Percentiles rank a stretch among this genome's conserved stretches.
Conservation (phyloP, 2,329 filamentous ascomycete species). For the Botrytis elliptica region DNA sequence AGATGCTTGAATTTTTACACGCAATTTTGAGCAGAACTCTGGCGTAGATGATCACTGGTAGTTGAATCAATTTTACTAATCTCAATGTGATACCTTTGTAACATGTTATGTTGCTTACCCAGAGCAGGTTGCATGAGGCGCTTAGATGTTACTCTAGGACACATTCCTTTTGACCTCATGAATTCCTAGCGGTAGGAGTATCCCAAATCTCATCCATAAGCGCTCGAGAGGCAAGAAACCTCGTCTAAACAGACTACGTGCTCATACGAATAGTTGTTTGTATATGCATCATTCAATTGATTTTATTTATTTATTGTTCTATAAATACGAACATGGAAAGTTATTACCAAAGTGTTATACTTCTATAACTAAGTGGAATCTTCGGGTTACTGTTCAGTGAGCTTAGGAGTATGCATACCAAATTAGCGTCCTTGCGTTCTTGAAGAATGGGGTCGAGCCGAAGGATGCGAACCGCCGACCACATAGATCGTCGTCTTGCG, state of each 20-base stretch:
- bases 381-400: background rate
- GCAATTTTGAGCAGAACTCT: background rate
- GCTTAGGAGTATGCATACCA: no score
- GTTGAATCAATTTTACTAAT: background rate
- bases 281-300: background rate
- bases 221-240: background rate
- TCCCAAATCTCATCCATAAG: background rate
- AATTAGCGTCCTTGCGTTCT: no score
- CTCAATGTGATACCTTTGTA: background rate
- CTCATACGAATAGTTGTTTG: background rate
- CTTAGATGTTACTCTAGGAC: background rate
- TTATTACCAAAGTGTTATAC: background rate
- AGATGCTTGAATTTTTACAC: background rate
- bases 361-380: no score
- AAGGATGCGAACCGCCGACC: slow-evolving; percentile 4
- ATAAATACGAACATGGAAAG: background rate
- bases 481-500: background rate
- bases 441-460: background rate
- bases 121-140: background rate
- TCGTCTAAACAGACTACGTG: background rate
- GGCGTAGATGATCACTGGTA: background rate
- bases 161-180: background rate
- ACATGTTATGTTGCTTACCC: background rate
- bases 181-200: background rate
- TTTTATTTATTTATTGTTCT: no score